phyloP scores from a whole-genome alignment of 2,329 filamentous ascomycete species.

The Cytospora piceae region DNA sequence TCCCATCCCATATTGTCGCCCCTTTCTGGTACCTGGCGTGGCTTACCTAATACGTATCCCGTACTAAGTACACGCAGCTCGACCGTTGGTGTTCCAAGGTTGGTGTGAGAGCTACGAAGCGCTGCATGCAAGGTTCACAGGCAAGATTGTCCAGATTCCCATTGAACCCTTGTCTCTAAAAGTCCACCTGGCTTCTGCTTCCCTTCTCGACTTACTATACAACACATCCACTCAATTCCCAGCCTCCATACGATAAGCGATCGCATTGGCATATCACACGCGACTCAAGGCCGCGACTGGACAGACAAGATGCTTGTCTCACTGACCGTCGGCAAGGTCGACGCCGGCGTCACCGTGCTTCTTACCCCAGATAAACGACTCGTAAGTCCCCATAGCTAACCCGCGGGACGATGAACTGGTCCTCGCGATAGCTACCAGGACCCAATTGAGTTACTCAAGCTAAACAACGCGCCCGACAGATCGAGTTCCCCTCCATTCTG shows the following conservation, averaged over 20 bases:
- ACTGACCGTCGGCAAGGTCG: conserved; percentile 97
- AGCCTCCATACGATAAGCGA: not conserved
- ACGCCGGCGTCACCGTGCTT: conserved; percentile 95
- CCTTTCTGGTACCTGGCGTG: not conserved
- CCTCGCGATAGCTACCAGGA: conserved; percentile 1
- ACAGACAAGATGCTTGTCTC: conserved; percentile 81
- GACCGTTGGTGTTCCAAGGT: not conserved
- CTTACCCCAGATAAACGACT: conserved; percentile 96
- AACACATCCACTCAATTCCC: not conserved
- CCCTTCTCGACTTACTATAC: not conserved
- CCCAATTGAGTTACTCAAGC: conserved; percentile 22
- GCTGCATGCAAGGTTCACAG: conserved; percentile 22
- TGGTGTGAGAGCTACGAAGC: not conserved
- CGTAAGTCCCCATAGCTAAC: conserved; percentile 56
- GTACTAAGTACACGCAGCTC: not conserved
- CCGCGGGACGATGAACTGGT: not conserved
- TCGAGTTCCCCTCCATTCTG: conserved; percentile 97
- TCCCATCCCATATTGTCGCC: too few species aligned
- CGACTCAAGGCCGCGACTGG: conserved; percentile 15
- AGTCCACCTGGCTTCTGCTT: not conserved
- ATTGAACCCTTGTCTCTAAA: not conserved
- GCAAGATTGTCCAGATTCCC: conserved; percentile 12
- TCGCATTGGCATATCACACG: not conserved
- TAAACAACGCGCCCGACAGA: conserved; percentile 58
- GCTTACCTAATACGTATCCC: conserved; percentile 25